Conservation (phyloP, 768 basidiomycete species). For the Rhodotorula babjevae region DNA sequence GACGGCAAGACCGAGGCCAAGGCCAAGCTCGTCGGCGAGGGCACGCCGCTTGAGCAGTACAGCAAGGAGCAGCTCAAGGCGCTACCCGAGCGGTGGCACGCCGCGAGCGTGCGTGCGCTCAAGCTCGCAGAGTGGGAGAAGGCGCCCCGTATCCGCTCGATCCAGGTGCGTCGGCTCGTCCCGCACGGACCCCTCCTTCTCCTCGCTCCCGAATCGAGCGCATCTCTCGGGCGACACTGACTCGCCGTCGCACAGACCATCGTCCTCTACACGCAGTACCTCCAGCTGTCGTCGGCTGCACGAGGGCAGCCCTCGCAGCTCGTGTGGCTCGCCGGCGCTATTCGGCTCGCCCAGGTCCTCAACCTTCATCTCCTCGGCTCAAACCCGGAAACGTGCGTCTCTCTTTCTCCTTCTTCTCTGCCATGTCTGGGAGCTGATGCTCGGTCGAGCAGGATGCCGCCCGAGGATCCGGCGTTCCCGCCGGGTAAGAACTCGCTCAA, state of each 20-base stretch:
- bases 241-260: constrained; percentile 19
- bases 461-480: constrained; percentile 36
- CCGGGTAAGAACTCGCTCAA: constrained; percentile 35
- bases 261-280: constrained; percentile 38
- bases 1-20: no score
- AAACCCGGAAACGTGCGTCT: constrained; percentile 34
- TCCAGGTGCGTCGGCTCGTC: constrained; percentile 24
- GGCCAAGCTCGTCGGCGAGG: not conserved
- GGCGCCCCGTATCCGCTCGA: constrained; percentile 28
- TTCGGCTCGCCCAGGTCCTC: constrained; percentile 31
- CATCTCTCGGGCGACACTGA: no score
- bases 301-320: constrained; percentile 34
- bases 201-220: no score
- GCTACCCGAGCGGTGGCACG: constrained; percentile 28
- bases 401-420: no score
- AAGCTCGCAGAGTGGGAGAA: constrained; percentile 34
- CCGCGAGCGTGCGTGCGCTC: constrained; percentile 30
- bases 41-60: constrained; percentile 18
- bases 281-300: constrained; percentile 34
- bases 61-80: constrained; percentile 11
- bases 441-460: constrained; percentile 24
- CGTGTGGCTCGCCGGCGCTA: constrained; percentile 34
- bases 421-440: no score
- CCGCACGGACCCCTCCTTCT: no score
- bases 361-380: constrained; percentile 29